phyloP scores from a whole-genome alignment of 1,284 basidiomycete species.

The Ustilago sp. region DNA sequence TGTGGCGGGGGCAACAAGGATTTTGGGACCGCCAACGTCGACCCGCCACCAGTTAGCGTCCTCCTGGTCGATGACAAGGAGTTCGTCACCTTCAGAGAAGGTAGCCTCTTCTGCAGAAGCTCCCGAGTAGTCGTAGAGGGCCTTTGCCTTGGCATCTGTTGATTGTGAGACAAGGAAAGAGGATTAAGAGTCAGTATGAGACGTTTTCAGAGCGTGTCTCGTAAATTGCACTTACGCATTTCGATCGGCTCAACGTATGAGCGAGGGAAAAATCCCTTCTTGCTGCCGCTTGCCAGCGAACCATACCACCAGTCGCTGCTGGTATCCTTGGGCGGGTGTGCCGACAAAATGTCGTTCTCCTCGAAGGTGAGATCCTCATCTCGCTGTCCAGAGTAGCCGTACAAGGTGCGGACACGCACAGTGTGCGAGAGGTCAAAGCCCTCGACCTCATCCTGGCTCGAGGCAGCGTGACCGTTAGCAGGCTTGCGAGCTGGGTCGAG shows the following conservation, averaged over 20 bases:
- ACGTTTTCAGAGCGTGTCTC: background rate
- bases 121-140: conserved; percentile 66
- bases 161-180: background rate
- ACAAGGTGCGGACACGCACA: conserved; percentile 76
- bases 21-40: conserved; percentile 53
- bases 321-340: conserved; percentile 38
- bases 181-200: conserved; percentile 4
- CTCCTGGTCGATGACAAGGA: conserved; percentile 63
- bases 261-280: conserved; percentile 89
- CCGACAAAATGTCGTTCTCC: conserved; percentile 80
- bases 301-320: conserved; percentile 86
- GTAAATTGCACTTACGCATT: conserved; percentile 32
- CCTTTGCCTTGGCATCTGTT: conserved; percentile 56
- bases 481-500: conserved; percentile 25
- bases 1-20: conserved; percentile 65
- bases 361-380: conserved; percentile 86
- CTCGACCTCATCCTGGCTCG: conserved; percentile 71
- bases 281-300: conserved; percentile 76
- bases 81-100: conserved; percentile 58
- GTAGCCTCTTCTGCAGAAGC: conserved; percentile 63
- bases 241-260: conserved; percentile 74
- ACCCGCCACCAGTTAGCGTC: conserved; percentile 68
- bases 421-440: conserved; percentile 79
- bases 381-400: conserved; percentile 83
- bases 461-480: conserved; percentile 25